Evolutionary conservation across 2,329 filamentous ascomycete species (phyloP), one percentile per base, ranked within the genome.

Genomic region (Reticulascus tulasneorum): DNA sequence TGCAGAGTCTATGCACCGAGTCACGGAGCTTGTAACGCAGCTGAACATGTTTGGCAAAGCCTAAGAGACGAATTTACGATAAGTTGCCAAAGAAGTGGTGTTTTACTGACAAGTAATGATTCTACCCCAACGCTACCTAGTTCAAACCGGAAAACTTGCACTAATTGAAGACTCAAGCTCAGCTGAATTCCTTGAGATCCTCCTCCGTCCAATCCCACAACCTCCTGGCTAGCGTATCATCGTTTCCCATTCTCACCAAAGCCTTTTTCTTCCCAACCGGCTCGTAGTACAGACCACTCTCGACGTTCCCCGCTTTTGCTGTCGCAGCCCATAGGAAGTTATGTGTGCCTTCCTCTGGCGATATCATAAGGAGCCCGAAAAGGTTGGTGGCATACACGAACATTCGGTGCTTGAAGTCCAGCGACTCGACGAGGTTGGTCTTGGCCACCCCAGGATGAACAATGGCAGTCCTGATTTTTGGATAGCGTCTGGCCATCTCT

Each of bases 131-230:
- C n/a, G n/a, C n/a, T n/a, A n/a, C n/a, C n/a, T n/a, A n/a, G n/a
- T n/a, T n/a, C n/a, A n/a, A n/a, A n/a, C n/a, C n/a, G n/a, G n/a
- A n/a, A n/a, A n/a, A n/a, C n/a, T n/a, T n/a, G n/a, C n/a, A n/a
- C n/a, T n/a, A n/a, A n/a, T n/a, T n/a, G n/a, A n/a, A n/a, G n/a
- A n/a, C n/a, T n/a, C n/a, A n/a, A n/a, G n/a, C n/a, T n/a, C n/a
- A n/a, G n/a, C n/a, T n/a, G n/a, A n/a, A n/a, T n/a, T 26, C 18
- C 29, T 21, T 34, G 12, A 59, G 33, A 40, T 60, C 55, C 25
- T 48, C 45, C 35, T 53, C 56, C 5, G 55, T 60, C 57, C 58
- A 61, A n/a, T 57, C 52, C 57, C 57, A 60, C 33, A 60, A 27
- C 34, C 45, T 50, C 43, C 48, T 51, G 4, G 54, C 52, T 29